Conservation (phyloP, 495 filamentous ascomycete species). For the Lasiosphaeria ovina region DNA sequence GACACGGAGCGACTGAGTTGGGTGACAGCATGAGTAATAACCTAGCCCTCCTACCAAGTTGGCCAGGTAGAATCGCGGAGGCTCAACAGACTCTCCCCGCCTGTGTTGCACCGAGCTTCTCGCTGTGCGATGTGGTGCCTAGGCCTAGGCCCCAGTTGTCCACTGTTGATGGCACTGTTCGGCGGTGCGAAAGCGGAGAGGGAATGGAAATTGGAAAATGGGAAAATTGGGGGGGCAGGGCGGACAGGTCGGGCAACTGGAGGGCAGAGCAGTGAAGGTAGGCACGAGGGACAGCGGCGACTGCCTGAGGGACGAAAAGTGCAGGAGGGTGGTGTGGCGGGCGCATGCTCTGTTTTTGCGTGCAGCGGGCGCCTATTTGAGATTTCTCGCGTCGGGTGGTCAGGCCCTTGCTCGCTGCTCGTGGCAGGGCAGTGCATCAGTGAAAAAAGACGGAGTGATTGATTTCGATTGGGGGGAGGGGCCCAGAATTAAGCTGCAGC, state of each 20-base stretch:
- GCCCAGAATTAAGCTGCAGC: constrained; percentile 21
- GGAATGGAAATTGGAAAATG: not conserved
- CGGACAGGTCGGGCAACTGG: not conserved
- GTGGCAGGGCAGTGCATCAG: constrained; percentile 6
- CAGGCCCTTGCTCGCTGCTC: not conserved
- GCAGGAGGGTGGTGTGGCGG: not conserved
- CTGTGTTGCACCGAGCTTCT: constrained; percentile 7
- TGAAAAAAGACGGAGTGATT: constrained; percentile 14
- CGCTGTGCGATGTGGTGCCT: constrained; percentile 16
- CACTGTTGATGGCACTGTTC: constrained; percentile 12
- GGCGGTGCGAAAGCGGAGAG: constrained; percentile 18
- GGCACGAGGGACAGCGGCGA: too few relatives aligned
- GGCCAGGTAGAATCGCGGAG: too few relatives aligned
- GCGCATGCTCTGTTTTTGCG: not conserved
- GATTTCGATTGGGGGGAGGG: constrained; percentile 22
- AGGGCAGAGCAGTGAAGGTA: not conserved
- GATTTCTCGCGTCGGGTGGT: not conserved
- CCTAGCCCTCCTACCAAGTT: not conserved
- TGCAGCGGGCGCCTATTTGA: constrained; percentile 19
- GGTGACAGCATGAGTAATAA: constrained; percentile 15
- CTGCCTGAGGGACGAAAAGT: too few relatives aligned
- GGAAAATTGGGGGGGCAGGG: constrained; percentile 1
- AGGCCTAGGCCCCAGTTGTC: too few relatives aligned
- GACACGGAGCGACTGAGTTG: constrained; percentile 7
- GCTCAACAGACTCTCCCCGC: too few relatives aligned